Evolutionary conservation across 495 filamentous ascomycete species (phyloP), one percentile per base, ranked within the genome.

Genomic region (Penicillium verhagenii): DNA sequence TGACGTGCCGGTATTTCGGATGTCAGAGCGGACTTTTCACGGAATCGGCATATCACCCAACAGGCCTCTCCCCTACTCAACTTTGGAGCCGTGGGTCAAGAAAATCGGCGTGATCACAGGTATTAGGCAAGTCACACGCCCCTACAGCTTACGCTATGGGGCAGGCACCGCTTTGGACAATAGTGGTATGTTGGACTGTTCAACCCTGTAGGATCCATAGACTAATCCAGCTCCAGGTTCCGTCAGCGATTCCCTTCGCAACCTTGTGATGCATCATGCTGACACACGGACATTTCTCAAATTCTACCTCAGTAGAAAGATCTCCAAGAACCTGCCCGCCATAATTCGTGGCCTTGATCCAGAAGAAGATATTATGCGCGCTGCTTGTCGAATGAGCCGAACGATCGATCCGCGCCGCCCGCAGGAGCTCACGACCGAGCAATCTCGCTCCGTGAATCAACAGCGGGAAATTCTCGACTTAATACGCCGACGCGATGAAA

Each of bases 91-190:
- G 46, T 67, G 43, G 65, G 66, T 73, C 14, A 70, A 70, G 59
- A 49, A 38, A 39, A 54, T 72, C 33, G 61, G 70, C 23, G 50
- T 60, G 9, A 61, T 75, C 26, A 70, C 66, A 25, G 62, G 69
- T 37, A 66, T 74, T 56, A 26, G 20, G 40, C 60, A 69, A 44
- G 55, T 68, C 47, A 64, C 60, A 14, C 52, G 61, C 47, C 66
- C 57, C 38, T 76, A 78, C 50, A 65, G 53, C 54, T 65, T 76
- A 21, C 63, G 58, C 64, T 75, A 75, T 51, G 56, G 68, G 43
- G 62, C 65, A 18, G 65, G 65, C 18, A 70, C 66, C 26, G 66
- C 65, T 21, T 72, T 75, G 50, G 67, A 75, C 53, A 59, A 55
- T 50, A 71, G 68, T 49, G 57, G 65, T 72, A 50, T 10, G 47